A percentile compares a stretch with the other conserved stretches of the same genome.
phyloP scores from a whole-genome alignment of 1,284 basidiomycete genomes.

The Ceratobasidium sp. region DNA sequence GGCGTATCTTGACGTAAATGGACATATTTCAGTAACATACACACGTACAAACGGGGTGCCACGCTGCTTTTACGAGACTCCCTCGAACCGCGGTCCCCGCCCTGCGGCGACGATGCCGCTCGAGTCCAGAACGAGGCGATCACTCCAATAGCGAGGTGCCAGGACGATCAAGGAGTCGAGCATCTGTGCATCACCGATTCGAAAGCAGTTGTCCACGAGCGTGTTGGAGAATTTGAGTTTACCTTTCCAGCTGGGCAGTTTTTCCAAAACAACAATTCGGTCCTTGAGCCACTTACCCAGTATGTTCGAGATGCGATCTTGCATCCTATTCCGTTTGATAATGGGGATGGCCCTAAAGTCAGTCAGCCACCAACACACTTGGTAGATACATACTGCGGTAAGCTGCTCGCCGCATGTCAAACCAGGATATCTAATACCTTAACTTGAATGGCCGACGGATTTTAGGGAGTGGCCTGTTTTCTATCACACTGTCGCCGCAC shows the following conservation, averaged over 20 bases:
- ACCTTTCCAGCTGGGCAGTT: conserved; percentile 90
- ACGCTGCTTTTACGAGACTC: conserved; percentile 93
- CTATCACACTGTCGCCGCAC: conserved; percentile 80
- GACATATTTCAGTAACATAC: conserved; percentile 65
- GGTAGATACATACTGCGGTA: conserved; percentile 87
- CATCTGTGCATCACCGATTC: conserved; percentile 87
- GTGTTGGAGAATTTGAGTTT: conserved; percentile 81
- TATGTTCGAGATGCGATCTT: conserved; percentile 83
- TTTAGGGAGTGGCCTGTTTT: conserved; percentile 81
- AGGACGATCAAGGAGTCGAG: conserved; percentile 40
- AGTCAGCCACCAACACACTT: conserved; percentile 74
- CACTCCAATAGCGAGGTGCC: conserved; percentile 22
- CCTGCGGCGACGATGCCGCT: conserved; percentile 36
- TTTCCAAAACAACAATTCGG: conserved; percentile 98
- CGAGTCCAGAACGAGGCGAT: conserved; percentile 6
- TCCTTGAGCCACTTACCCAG: conserved; percentile 80
- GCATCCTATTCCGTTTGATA: conserved; percentile 46
- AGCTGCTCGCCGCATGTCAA: conserved; percentile 46
- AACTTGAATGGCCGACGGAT: conserved; percentile 33
- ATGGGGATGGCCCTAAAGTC: conserved; percentile 28
- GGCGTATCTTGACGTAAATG: conserved; percentile 15
- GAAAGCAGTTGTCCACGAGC: conserved; percentile 81
- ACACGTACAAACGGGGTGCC: conserved; percentile 85
- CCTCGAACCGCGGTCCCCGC: conserved; percentile 52
- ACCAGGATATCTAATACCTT: background rate